These are phyloP conservation scores for Amanita subjunquillea DNA, from an alignment of 768 basidiomycete species.

Conservation along the genomic window DNA sequence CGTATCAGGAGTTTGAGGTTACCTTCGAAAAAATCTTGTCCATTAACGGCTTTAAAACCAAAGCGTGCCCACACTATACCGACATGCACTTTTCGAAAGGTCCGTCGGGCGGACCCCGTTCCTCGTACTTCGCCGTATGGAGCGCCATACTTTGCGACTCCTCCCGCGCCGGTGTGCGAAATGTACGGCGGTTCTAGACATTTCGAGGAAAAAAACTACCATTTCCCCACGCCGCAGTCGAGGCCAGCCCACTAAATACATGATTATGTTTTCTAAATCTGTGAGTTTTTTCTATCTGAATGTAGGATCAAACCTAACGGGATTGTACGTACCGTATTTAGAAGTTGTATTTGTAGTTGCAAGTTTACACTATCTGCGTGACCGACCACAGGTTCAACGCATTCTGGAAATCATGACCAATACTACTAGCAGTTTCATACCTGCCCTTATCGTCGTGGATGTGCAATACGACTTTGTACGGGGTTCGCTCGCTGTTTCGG, in stretches of 20 bases:
- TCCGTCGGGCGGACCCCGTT: constrained; percentile 22
- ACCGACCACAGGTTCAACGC: background rate
- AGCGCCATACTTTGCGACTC: constrained; percentile 34
- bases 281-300: background rate
- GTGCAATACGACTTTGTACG: constrained; percentile 78
- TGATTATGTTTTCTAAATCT: background rate
- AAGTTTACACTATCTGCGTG: background rate
- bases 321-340: no score
- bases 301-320: background rate
- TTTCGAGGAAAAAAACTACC: background rate
- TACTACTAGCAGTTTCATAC: constrained; percentile 17
- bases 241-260: background rate
- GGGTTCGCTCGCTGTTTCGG: constrained; percentile 63
- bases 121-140: constrained; percentile 32
- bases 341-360: no score
- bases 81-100: constrained; percentile 10
- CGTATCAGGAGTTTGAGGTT: constrained; percentile 2
- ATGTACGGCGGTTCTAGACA: background rate
- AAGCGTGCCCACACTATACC: background rate
- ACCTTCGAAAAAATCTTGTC: background rate
- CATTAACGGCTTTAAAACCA: background rate
- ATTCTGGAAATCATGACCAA: constrained; percentile 2
- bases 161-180: constrained; percentile 19
- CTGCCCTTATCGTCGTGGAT: constrained; percentile 65
- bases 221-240: no score